Conservation (phyloP, 2,329 filamentous ascomycete species). For the Macroventuria anomochaeta region DNA sequence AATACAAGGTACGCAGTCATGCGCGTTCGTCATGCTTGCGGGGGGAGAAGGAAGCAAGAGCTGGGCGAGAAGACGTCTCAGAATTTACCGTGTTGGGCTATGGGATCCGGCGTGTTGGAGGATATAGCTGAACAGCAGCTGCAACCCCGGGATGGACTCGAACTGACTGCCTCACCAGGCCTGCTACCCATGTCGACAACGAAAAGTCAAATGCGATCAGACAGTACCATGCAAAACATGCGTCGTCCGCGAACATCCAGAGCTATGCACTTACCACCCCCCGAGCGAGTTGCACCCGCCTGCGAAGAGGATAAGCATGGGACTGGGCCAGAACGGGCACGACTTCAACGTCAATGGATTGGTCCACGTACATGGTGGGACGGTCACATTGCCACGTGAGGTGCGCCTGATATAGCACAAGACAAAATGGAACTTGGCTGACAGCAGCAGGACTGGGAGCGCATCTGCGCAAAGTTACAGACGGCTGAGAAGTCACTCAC, state of each 20-base stretch:
- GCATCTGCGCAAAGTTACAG: constrained; percentile 57
- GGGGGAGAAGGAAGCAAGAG: not conserved
- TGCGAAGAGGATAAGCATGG: constrained; percentile 47
- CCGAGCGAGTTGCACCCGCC: constrained; percentile 50
- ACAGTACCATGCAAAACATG: constrained; percentile 58
- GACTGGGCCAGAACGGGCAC: constrained; percentile 43
- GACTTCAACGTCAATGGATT: constrained; percentile 47
- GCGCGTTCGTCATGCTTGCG: constrained; percentile 1
- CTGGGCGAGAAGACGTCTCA: constrained; percentile 5
- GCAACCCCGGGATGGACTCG: constrained; percentile 20
- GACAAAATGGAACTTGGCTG: constrained; percentile 17
- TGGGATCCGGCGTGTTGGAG: constrained; percentile 21
- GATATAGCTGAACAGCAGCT: constrained; percentile 4
- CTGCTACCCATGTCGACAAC: constrained; percentile 58
- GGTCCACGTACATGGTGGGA: constrained; percentile 49
- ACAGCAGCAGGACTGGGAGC: constrained; percentile 53
- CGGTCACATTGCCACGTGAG: constrained; percentile 50
- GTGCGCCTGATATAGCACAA: constrained; percentile 24
- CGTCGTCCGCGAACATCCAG: constrained; percentile 58
- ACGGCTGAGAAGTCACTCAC: constrained; percentile 56
- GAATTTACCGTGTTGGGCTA: constrained; percentile 25
- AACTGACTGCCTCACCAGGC: constrained; percentile 42
- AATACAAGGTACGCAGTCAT: constrained; percentile 54
- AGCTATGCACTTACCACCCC: constrained; percentile 55
- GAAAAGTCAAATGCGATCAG: constrained; percentile 57